Evolutionary conservation across 768 basidiomycete species (phyloP).

Genomic region (Russula ochroleuca): DNA sequence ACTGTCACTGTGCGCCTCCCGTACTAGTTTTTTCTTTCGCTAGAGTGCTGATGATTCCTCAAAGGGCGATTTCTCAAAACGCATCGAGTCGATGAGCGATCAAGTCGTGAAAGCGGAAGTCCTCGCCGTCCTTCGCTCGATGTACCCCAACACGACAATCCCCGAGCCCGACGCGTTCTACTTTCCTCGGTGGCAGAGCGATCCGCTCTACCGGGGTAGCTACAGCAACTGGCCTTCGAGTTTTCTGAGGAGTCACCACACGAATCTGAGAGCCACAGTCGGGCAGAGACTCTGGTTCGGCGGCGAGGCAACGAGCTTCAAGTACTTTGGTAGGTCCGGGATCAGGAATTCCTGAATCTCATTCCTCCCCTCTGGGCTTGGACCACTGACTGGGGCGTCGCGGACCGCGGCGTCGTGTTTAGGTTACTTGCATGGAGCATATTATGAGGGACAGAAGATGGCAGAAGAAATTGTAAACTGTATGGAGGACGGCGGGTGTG

Average conservation of each 20-base stretch:
- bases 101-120: conserved; percentile 49
- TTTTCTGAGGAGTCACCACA: conserved; percentile 50
- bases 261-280: conserved; percentile 54
- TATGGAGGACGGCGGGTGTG: conserved; percentile 27
- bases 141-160: conserved; percentile 54
- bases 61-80: conserved; percentile 57
- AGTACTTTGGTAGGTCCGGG: conserved; percentile 51
- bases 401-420: background rate
- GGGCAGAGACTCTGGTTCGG: conserved; percentile 53
- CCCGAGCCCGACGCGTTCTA: conserved; percentile 55
- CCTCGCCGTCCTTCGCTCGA: conserved; percentile 50
- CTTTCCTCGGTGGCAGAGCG: conserved; percentile 50
- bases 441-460: conserved; percentile 35
- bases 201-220: conserved; percentile 53
- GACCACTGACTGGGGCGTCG: conserved; percentile 4
- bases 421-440: conserved; percentile 37
- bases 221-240: conserved; percentile 70
- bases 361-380: background rate
- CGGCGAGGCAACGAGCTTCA: conserved; percentile 55
- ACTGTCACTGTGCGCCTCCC: conserved; percentile 43
- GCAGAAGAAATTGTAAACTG: conserved; percentile 32
- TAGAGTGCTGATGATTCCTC: background rate
- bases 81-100: conserved; percentile 52
- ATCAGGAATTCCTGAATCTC: background rate
- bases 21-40: too few species aligned